Percentiles rank a stretch among this genome's conserved stretches.
Conservation (phyloP, 805 yeast species). For the Dipodascus albidus region DNA sequence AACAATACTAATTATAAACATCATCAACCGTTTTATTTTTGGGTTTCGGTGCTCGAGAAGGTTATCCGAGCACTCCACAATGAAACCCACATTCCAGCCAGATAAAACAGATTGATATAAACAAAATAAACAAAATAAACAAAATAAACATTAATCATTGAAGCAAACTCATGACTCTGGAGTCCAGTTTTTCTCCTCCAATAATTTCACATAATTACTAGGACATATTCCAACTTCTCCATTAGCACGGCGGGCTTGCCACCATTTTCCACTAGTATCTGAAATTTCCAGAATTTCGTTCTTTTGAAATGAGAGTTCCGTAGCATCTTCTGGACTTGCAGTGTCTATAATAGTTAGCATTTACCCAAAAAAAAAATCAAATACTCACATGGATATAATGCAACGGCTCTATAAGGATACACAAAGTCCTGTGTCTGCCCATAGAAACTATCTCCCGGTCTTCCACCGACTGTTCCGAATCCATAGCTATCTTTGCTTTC, state of each 20-base stretch:
- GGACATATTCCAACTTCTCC: slow-evolving; percentile 97
- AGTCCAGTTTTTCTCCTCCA: not conserved
- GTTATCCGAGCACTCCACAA: not conserved
- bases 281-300: slow-evolving; percentile 88
- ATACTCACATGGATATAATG: slow-evolving; percentile 63
- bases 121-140: not conserved
- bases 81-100: not conserved
- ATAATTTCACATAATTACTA: slow-evolving; percentile 75
- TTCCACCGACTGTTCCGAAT: slow-evolving; percentile 9
- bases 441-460: slow-evolving; percentile 24
- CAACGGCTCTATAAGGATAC: slow-evolving; percentile 78
- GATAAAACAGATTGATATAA: not conserved
- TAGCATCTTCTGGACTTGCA: slow-evolving; percentile 86
- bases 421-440: not conserved
- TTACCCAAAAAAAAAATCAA: not conserved
- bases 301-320: slow-evolving; percentile 81
- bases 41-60: not conserved
- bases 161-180: not conserved
- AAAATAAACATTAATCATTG: not conserved
- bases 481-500: not conserved
- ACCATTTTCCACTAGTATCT: slow-evolving; percentile 94
- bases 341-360: not conserved
- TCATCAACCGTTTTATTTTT: not conserved
- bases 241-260: slow-evolving; percentile 85
- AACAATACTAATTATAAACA: not conserved